Evolutionary conservation across 495 filamentous ascomycete genomes (phyloP).

Genomic region (Poronia punctata): DNA sequence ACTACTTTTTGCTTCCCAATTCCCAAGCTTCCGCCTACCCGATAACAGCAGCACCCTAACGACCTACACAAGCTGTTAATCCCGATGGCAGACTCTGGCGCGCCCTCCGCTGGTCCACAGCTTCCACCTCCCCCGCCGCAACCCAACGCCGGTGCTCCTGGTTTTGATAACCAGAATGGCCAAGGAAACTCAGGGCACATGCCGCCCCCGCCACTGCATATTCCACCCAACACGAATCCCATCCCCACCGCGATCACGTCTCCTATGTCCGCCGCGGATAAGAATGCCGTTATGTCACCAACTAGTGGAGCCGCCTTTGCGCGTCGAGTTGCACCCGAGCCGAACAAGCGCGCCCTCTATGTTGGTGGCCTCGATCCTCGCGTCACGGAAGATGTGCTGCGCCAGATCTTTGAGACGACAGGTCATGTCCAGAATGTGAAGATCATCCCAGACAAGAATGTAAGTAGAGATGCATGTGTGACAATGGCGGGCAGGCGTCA

Average conservation of each 20-base stretch:
- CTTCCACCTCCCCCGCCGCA: constrained; percentile 61
- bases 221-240: constrained; percentile 93
- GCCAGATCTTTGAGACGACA: constrained; percentile 98
- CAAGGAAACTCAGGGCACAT: constrained; percentile 74
- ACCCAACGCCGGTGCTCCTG: constrained; percentile 59
- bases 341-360: constrained; percentile 96
- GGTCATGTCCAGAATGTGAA: constrained; percentile 98
- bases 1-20: not conserved
- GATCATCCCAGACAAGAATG: constrained; percentile 98
- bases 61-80: constrained; percentile 2
- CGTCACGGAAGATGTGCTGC: constrained; percentile 92
- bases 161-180: constrained; percentile 61
- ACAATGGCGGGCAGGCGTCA: no score
- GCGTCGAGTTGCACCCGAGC: constrained; percentile 90
- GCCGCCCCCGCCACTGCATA: constrained; percentile 88
- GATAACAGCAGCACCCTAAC: no score
- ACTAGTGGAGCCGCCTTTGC: constrained; percentile 72
- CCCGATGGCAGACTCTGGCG: constrained; percentile 60
- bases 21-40: no score
- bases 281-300: constrained; percentile 69
- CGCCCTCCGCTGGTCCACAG: constrained; percentile 46
- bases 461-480: no score
- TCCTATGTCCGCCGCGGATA: constrained; percentile 61
- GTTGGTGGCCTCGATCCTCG: constrained; percentile 92
- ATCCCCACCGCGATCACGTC: constrained; percentile 91